phyloP scores from a whole-genome alignment of 2,329 filamentous ascomycete genomes.

The Aspergillus versicolor region DNA sequence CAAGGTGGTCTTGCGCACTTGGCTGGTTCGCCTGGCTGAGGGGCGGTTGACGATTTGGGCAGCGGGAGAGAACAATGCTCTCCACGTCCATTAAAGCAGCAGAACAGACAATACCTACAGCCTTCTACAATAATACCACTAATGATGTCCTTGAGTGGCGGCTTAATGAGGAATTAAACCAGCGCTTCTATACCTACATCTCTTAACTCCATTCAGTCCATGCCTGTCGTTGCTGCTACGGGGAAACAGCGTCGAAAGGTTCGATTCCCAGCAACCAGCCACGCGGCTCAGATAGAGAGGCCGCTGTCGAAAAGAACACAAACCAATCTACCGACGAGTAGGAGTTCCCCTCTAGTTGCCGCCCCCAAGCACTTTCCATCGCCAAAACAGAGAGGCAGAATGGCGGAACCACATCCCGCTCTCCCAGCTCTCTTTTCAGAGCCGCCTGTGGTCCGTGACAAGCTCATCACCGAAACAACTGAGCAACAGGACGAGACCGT shows the following conservation, averaged over 20 bases:
- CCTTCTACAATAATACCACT: background rate
- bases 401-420: conserved; percentile 26
- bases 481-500: conserved; percentile 67
- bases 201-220: conserved; percentile 14
- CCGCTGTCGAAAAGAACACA: conserved; percentile 10
- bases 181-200: background rate
- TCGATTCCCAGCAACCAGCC: conserved; percentile 35
- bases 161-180: background rate
- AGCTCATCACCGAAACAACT: conserved; percentile 67
- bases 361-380: conserved; percentile 5
- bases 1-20: conserved; percentile 14
- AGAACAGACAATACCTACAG: background rate
- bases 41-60: conserved; percentile 4
- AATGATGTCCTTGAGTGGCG: background rate
- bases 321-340: conserved; percentile 14
- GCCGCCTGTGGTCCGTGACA: conserved; percentile 64
- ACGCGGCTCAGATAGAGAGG: conserved; percentile 20
- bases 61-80: conserved; percentile 19
- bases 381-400: conserved; percentile 16
- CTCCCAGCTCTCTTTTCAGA: conserved; percentile 42
- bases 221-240: conserved; percentile 33
- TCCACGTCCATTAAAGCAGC: conserved; percentile 8
- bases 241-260: conserved; percentile 40
- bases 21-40: conserved; percentile 13
- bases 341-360: conserved; percentile 15